Evolutionary conservation across 2,329 filamentous ascomycete species (phyloP), one percentile per base, ranked within the genome.

Genomic region (Hawksworthiomyces lignivorus): DNA sequence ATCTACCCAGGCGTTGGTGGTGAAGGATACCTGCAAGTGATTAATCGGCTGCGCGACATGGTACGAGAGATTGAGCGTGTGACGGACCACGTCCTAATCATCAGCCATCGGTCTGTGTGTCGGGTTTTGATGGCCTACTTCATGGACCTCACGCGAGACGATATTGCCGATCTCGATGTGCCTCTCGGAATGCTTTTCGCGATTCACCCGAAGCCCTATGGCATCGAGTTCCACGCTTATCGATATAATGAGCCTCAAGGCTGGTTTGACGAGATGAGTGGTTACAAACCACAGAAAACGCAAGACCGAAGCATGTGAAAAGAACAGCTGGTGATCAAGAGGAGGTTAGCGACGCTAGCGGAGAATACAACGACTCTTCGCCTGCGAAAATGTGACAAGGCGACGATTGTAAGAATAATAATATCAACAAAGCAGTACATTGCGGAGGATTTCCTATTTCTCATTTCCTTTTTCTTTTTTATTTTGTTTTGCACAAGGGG

Each of bases 11-110:
- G 92, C 5, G 86, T 94, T 15, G 92, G 92, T 19, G 92, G 92
- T 39, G 92, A 98, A 63, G 88, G 90, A 22, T 98, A 98, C 56
- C 77, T 98, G 10, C 90, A 97, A 63, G 85, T 98, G 54, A 96
- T 98, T 65, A 94, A 92, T 62, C 86, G 92, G 37, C 76, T 97
- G 27, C 84, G 89, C 40, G 85, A 94, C 49, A 92, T 98, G 68
- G 95, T 98, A 50, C 84, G 94, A 38, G 92, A 98, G 67, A 82
- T 96, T 47, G 92, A 98, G 70, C 84, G 92, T 47, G 97, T 95
- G 72, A 94, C 87, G 22, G 92, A 98, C 56, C 90, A 97, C 62
- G 82, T 94, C 41, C 71, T 97, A 47, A 82, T 98, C 53, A 84
- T 97, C 52, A 88, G 87, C 26, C 92, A 97, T 61, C 86, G 92